Evolutionary conservation across 2,329 filamentous ascomycete genomes (phyloP), one percentile per base, ranked within the genome.

Genomic region (Epichloe bromicola): DNA sequence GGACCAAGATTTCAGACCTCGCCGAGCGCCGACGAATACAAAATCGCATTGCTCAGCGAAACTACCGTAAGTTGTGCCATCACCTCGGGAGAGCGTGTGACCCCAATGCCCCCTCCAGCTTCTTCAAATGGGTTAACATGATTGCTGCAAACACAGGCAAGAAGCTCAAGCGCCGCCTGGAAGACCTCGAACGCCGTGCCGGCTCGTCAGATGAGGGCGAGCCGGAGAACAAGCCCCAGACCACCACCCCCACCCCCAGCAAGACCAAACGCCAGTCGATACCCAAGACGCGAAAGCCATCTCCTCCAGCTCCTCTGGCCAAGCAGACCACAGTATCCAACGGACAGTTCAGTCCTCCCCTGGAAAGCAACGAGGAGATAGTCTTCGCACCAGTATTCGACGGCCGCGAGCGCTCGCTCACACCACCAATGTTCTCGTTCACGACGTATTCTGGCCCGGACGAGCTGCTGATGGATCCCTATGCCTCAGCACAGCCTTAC

Each of bases 1-100:
- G 91, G 91, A 96, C 91, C 65, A 95, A 96, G 80, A 95, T 97
- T 67, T 95, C 91, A 52, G 91, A 97, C 69, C 83, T 97, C 54
- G 91, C 90, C 48, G 91, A 97, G 72, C 83, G 93, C 64, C 78
- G 90, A 62, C 81, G 90, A 65, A 95, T 96, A 73, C 90, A 97
- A 72, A 97, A 97, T 73, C 83, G 91, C 60, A 96, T 97, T 76
- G 91, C 91, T 59, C 91, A 97, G 72, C 85, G 90, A 63, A 95
- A 95, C 74, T 96, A 96, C 74, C 89, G 89, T 95, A 75, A 10
- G 5, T 26, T 26, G 26, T 26, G 26, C 26, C 26, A 8, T 26
- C 2, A 8, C 26, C 26, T 26, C 26, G 26, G 7, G 8, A 26
- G 26, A 26, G 26, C 7, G 26, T 26, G 26, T 26, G 26, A 26